Conservation (phyloP, 495 filamentous ascomycete genomes). For the Friedmanniomyces endolithicus region DNA sequence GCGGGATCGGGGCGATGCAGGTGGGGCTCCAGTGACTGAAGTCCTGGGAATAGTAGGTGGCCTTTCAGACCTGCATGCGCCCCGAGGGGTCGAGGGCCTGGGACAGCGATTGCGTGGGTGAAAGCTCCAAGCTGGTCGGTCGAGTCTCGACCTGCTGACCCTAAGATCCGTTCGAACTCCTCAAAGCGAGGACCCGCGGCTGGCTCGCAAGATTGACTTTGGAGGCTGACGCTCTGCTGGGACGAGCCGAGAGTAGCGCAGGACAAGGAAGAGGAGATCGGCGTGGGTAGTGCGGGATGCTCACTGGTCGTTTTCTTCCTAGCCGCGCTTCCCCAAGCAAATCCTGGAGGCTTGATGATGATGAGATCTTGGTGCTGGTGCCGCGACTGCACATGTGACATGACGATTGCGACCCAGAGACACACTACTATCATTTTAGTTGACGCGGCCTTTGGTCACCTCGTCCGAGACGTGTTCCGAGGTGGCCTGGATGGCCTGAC, state of each 20-base stretch:
- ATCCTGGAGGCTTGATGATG: neutral
- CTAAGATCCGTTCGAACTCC: neutral
- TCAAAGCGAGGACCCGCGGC: neutral
- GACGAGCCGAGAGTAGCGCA: neutral
- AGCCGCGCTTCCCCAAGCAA: neutral
- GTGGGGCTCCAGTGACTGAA: neutral
- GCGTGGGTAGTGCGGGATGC: neutral
- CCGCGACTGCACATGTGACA: neutral
- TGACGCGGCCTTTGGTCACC: too few species aligned
- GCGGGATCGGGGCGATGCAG: neutral
- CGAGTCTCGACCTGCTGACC: too few species aligned
- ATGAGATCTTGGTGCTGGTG: neutral
- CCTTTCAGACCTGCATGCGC: neutral
- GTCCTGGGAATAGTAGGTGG: neutral
- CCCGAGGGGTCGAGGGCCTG: neutral
- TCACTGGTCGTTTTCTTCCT: neutral
- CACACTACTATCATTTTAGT: too few species aligned
- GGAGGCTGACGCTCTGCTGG: neutral
- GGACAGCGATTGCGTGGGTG: neutral
- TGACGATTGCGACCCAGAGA: neutral
- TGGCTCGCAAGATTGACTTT: too few species aligned
- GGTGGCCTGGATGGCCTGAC: too few species aligned
- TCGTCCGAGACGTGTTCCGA: too few species aligned
- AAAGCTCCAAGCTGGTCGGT: too few species aligned
- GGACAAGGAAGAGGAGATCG: neutral